These are phyloP conservation scores for Metrosideros polymorpha DNA, from an alignment of 441 rosid species.

Conservation along the genomic window DNA sequence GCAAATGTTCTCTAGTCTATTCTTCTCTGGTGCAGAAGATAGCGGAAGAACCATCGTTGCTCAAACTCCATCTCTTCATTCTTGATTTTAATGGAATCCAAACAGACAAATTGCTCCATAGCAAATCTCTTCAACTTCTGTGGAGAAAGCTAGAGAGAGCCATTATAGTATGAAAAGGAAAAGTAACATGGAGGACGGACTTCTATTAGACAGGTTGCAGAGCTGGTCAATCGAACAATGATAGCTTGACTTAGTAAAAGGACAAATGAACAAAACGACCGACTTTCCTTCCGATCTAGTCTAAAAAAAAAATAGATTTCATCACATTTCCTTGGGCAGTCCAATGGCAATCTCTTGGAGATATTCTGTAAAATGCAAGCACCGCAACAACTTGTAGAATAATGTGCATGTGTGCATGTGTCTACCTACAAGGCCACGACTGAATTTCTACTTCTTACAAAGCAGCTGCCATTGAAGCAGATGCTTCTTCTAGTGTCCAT, in stretches of 20 bases:
- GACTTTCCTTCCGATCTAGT: neutral
- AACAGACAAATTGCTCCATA: too few relatives aligned
- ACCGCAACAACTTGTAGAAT: too few relatives aligned
- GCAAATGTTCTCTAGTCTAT: too few relatives aligned
- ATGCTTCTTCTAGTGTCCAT: constrained; percentile 88
- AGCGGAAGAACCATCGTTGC: too few relatives aligned
- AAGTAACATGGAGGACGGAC: neutral
- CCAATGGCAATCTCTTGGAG: neutral
- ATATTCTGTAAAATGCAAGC: neutral
- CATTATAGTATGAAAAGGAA: neutral
- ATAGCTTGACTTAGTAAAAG: neutral
- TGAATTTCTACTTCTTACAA: constrained; percentile 45
- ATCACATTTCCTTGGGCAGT: neutral
- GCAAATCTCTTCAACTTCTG: neutral
- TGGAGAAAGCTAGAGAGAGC: neutral
- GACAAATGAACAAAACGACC: neutral
- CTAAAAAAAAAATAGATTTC: neutral
- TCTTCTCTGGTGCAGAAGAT: too few relatives aligned
- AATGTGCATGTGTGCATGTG: neutral
- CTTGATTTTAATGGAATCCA: too few relatives aligned
- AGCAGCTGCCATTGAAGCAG: constrained; percentile 85
- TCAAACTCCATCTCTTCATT: too few relatives aligned
- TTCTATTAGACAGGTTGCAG: neutral
- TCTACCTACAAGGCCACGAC: neutral
- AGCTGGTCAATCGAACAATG: neutral